Conservation (phyloP, 306 rosid genomes). For the Senna tora region DNA sequence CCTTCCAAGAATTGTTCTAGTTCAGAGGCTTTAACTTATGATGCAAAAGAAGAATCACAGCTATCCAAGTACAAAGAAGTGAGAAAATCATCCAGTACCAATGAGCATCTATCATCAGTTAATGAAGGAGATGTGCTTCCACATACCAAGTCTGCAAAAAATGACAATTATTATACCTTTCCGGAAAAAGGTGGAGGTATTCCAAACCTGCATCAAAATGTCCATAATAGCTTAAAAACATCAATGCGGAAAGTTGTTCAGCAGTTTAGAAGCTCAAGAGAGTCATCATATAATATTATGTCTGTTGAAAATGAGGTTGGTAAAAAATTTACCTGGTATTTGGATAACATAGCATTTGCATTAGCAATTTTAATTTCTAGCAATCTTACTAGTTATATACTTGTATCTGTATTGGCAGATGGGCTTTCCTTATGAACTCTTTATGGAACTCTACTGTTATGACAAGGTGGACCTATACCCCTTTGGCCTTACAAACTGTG, state of each 20-base stretch:
- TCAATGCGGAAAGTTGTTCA: slow-evolving; percentile 72
- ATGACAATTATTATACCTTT: slow-evolving; percentile 53
- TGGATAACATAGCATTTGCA: slow-evolving; percentile 22
- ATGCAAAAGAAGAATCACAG: slow-evolving; percentile 43
- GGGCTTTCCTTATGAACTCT: slow-evolving; percentile 67
- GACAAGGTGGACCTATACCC: slow-evolving; percentile 64
- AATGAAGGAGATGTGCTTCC: slow-evolving; percentile 47
- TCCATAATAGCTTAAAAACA: slow-evolving; percentile 65
- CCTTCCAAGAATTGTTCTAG: slow-evolving; percentile 42
- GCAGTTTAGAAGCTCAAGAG: slow-evolving; percentile 73
- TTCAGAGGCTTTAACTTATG: slow-evolving; percentile 36
- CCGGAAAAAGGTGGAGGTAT: slow-evolving; percentile 48
- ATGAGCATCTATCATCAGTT: slow-evolving; percentile 45
- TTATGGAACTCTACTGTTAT: slow-evolving; percentile 59
- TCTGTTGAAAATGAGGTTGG: slow-evolving; percentile 56
- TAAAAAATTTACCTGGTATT: slow-evolving; percentile 36
- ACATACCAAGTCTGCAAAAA: slow-evolving; percentile 45
- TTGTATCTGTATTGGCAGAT: slow-evolving; percentile 48
- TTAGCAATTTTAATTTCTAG: slow-evolving; percentile 6
- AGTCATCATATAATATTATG: slow-evolving; percentile 41
- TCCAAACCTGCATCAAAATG: slow-evolving; percentile 58
- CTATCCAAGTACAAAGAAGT: slow-evolving; percentile 44
- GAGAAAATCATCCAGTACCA: slow-evolving; percentile 46
- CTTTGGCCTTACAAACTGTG: slow-evolving; percentile 78
- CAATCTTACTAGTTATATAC: slow-evolving; percentile 40